These are phyloP conservation scores for Pinus albicaulis DNA, from an alignment of 75 land plant species.

Conservation along the genomic window DNA sequence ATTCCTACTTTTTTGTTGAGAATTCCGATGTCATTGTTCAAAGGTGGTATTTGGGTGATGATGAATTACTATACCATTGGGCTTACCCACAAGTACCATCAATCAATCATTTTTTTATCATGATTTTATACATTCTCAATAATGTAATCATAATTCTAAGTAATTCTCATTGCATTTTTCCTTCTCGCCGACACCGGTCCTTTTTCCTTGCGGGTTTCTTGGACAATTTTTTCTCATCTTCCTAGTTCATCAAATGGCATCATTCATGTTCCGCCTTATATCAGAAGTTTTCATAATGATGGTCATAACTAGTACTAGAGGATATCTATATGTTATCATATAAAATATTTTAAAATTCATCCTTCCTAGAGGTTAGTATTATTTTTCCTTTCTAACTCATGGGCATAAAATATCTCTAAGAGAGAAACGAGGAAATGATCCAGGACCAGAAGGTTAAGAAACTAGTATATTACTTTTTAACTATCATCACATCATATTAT, in stretches of 20 bases:
- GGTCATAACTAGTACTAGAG: conserved; percentile 49
- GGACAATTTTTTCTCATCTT: conserved; percentile 46
- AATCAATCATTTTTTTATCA: background rate
- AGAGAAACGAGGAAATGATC: background rate
- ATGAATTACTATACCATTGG: conserved; percentile 29
- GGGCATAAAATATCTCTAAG: background rate
- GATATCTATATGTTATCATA: conserved; percentile 36
- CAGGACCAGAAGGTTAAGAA: background rate
- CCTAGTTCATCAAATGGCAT: conserved; percentile 59
- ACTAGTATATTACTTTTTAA: background rate
- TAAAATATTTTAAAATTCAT: conserved; percentile 53
- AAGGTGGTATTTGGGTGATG: conserved; percentile 16
- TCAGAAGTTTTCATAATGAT: conserved; percentile 49
- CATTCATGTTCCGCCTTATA: conserved; percentile 51
- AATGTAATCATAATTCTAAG: background rate
- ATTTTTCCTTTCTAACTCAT: background rate
- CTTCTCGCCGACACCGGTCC: background rate
- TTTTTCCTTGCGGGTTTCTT: conserved; percentile 40
- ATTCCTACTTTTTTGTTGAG: conserved; percentile 16
- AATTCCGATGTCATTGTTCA: conserved; percentile 25
- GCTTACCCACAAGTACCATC: conserved; percentile 27
- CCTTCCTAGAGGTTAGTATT: conserved; percentile 44
- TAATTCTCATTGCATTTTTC: background rate
- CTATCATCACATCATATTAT: background rate
- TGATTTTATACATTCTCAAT: background rate